Evolutionary conservation across 2,329 filamentous ascomycete genomes (phyloP).

Genomic region (Claviceps capensis): DNA sequence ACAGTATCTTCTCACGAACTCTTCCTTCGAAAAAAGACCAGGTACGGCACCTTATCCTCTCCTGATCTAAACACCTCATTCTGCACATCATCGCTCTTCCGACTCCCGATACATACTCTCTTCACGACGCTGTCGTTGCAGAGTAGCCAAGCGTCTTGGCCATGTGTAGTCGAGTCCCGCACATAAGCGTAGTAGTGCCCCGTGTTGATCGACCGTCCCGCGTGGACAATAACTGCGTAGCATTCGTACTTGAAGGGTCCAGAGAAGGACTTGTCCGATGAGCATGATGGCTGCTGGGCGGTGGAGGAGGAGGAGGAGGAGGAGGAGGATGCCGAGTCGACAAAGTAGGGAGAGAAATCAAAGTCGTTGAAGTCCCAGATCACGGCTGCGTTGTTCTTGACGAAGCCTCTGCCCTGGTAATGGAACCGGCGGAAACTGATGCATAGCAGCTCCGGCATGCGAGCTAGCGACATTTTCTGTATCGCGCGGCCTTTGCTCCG

Average conservation of each 20-base stretch:
- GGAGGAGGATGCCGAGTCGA: conserved; percentile 13
- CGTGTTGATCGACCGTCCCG: conserved; percentile 49
- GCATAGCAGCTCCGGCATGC: conserved; percentile 67
- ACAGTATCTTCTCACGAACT: conserved; percentile 1
- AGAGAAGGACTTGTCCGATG: conserved; percentile 24
- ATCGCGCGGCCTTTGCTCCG: conserved; percentile 52
- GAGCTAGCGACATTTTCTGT: conserved; percentile 60
- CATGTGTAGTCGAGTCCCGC: conserved; percentile 36
- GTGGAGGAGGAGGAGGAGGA: not conserved
- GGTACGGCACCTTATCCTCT: conserved; percentile 28
- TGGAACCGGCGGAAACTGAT: conserved; percentile 55
- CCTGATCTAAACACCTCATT: conserved; percentile 25
- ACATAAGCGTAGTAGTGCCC: conserved; percentile 74
- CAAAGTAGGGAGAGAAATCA: conserved; percentile 33
- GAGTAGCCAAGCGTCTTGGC: conserved; percentile 32
- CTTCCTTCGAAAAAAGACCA: conserved; percentile 32
- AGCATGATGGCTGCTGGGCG: conserved; percentile 12
- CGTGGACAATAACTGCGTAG: conserved; percentile 72
- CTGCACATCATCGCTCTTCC: conserved; percentile 20
- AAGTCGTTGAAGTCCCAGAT: conserved; percentile 65
- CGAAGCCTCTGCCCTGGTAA: conserved; percentile 25
- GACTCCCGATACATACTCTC: conserved; percentile 27
- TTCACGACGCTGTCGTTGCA: conserved; percentile 33
- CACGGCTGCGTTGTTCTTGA: conserved; percentile 58
- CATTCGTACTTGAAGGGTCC: conserved; percentile 65